phyloP scores from a whole-genome alignment of 768 basidiomycete species.

The Suillus cothurnatus region DNA sequence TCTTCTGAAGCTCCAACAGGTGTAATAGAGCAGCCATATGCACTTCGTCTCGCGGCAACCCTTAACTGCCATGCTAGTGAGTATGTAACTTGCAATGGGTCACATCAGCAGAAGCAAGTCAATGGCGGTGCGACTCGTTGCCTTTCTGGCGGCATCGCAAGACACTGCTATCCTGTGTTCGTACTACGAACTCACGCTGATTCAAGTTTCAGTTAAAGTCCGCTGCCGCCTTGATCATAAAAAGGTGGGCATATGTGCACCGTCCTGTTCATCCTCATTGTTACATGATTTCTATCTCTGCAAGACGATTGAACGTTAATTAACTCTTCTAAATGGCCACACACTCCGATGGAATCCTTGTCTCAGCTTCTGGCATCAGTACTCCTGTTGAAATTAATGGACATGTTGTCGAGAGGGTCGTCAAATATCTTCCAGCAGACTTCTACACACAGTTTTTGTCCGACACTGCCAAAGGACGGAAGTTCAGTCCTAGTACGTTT shows the following conservation, averaged over 20 bases:
- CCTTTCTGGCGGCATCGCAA: not conserved
- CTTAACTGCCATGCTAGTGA: not conserved
- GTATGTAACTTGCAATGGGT: not conserved
- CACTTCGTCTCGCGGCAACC: not conserved
- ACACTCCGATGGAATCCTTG: slow-evolving; percentile 9
- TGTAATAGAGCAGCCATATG: not conserved
- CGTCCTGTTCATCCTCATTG: not conserved
- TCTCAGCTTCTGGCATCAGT: not conserved
- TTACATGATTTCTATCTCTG: not conserved
- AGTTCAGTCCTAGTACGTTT: slow-evolving; percentile 62
- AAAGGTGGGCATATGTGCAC: not conserved
- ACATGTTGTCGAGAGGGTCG: not conserved
- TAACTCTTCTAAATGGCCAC: not conserved
- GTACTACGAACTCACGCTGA: too few relatives aligned
- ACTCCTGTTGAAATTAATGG: not conserved
- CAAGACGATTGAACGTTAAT: not conserved
- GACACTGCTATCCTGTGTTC: not conserved
- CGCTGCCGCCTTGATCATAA: not conserved
- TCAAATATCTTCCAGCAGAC: slow-evolving; percentile 44
- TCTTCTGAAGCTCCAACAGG: not conserved
- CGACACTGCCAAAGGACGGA: slow-evolving; percentile 56
- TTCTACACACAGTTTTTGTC: slow-evolving; percentile 68
- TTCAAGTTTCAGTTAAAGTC: too few relatives aligned
- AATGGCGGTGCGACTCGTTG: too few relatives aligned
- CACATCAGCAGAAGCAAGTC: not conserved